Evolutionary conservation across 192 early-diverging fungal species (phyloP), one percentile per base, ranked within the genome.

Genomic region (Podila verticillata): DNA sequence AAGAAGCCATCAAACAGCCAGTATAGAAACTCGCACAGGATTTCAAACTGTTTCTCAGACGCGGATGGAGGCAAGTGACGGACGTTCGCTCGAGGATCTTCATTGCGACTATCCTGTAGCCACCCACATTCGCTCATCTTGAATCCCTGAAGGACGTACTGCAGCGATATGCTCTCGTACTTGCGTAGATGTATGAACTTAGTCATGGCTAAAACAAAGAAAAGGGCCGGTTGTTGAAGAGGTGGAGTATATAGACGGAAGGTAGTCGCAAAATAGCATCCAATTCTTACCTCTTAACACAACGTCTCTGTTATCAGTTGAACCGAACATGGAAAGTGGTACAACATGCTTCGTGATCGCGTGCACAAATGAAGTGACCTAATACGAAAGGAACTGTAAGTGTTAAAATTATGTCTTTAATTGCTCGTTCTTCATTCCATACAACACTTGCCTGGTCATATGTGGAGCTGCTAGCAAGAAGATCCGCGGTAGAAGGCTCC

Each of bases 1-100:
- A 92, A 70, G 49, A 88, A 89, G 12, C 83, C 82, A 1, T 86
- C 66, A 48, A 94, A 73, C 0, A 96, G 58, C 93, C 93, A 96
- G 58, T 81, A 87, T 3, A 95, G 26, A 67, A 93, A 84, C 48
- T 91, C 85, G 7, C 79, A 67, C 15, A 94, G 74, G 3, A 93
- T 84, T 35, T 90, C 87, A 12, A 65, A 39, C 31, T 88, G 67
- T 59, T 91, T 92, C 12, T 67, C 29, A 17, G 75, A 67, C 2
- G 89, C 89, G 1, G 79, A 74, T 0, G 84, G 84, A 8, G 87
- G 82, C 17, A 73, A 62, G 63, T 85, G 86, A 7, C 3, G 7
- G 13, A 60, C 71, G 2, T 22, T 54, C 22, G 13, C 24, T 9
- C 19, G 28, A 8, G 65, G 44, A 3, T 59, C 51, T 7, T 7